Conservation (phyloP, 345 rosid genomes). For the Eutrema japonicum region DNA sequence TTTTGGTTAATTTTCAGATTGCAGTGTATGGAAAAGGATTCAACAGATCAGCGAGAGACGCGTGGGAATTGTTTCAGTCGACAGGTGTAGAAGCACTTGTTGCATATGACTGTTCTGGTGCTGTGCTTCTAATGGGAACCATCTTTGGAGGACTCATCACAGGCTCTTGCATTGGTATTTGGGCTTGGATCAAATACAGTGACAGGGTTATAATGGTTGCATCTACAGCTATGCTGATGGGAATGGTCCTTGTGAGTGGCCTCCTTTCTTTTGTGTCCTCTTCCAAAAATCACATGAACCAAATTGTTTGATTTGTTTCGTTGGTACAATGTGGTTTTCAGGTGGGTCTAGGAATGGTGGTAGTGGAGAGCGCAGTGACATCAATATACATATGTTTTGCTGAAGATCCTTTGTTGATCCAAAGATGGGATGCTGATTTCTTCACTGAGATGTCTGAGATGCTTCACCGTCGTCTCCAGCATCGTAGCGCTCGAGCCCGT, state of each 20-base stretch:
- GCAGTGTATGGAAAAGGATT: slow-evolving; percentile 94
- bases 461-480: slow-evolving; percentile 83
- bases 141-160: slow-evolving; percentile 87
- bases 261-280: slow-evolving; percentile 23
- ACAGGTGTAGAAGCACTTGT: slow-evolving; percentile 98
- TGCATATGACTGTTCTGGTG: slow-evolving; percentile 96
- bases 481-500: slow-evolving; percentile 68
- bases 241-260: slow-evolving; percentile 88
- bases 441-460: slow-evolving; percentile 73
- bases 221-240: slow-evolving; percentile 93
- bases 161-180: slow-evolving; percentile 83
- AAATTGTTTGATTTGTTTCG: not conserved
- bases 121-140: slow-evolving; percentile 89
- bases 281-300: not conserved
- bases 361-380: slow-evolving; percentile 92
- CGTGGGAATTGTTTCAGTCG: slow-evolving; percentile 96
- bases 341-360: slow-evolving; percentile 95
- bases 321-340: slow-evolving; percentile 36
- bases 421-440: slow-evolving; percentile 78
- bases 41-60: slow-evolving; percentile 94
- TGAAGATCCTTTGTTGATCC: slow-evolving; percentile 81
- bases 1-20: slow-evolving; percentile 51
- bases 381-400: slow-evolving; percentile 91
- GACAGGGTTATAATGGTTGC: slow-evolving; percentile 84
- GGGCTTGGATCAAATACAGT: slow-evolving; percentile 74